Percentiles rank a stretch among this genome's conserved stretches.
Conservation (phyloP, 2,329 filamentous ascomycete species). For the Trichoderma polysporum region DNA sequence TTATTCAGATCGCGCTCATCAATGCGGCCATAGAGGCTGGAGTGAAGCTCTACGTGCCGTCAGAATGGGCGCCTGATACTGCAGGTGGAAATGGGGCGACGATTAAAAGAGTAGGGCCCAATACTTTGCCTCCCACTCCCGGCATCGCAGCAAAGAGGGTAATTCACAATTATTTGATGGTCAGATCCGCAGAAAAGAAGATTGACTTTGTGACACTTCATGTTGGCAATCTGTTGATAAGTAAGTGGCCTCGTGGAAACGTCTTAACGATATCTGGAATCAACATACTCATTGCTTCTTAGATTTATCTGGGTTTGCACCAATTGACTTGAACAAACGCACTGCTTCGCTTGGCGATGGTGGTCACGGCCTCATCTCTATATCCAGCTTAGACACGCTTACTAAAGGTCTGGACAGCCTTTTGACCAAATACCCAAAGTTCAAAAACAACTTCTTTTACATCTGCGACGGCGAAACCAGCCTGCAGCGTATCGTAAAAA, state of each 20-base stretch:
- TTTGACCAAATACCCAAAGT: background rate
- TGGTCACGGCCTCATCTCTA: constrained; percentile 1
- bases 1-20: constrained; percentile 8
- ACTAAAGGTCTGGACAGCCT: background rate
- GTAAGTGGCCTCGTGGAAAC: background rate
- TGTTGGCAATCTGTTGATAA: constrained; percentile 1
- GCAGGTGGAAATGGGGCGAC: constrained; percentile 5
- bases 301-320: background rate
- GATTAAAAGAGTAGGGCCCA: background rate
- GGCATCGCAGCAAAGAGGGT: constrained; percentile 2
- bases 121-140: constrained; percentile 1
- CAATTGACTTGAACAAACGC: background rate
- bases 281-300: background rate
- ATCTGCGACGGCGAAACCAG: constrained; percentile 14
- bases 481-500: constrained; percentile 5
- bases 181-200: background rate
- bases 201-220: constrained; percentile 9
- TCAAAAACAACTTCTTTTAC: constrained; percentile 12
- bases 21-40: constrained; percentile 8
- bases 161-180: background rate
- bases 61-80: constrained; percentile 15
- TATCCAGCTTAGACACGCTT: constrained; percentile 6
- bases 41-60: constrained; percentile 11
- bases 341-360: constrained; percentile 4
- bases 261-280: background rate